phyloP scores from a whole-genome alignment of 2,329 filamentous ascomycete genomes.

The Teratosphaeria viscida region DNA sequence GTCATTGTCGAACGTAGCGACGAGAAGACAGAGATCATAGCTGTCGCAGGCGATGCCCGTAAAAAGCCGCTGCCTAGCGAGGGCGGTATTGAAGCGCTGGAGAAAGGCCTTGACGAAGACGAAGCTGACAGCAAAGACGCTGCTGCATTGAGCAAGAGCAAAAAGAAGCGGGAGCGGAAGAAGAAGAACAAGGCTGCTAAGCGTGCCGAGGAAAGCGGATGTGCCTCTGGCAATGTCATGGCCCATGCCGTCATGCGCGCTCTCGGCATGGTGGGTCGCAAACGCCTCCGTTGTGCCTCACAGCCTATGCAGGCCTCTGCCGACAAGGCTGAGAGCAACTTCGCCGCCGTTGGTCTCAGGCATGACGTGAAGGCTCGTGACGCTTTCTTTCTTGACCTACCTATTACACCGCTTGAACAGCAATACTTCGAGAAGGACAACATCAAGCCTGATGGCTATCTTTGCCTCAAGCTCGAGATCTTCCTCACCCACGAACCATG shows the following conservation, averaged over 20 bases:
- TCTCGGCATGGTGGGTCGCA: slow-evolving; percentile 68
- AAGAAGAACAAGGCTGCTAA: slow-evolving; percentile 4
- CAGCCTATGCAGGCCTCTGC: slow-evolving; percentile 18
- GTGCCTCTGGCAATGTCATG: slow-evolving; percentile 57
- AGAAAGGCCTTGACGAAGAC: slow-evolving; percentile 7
- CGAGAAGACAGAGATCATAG: slow-evolving; percentile 49
- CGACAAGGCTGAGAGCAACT: slow-evolving; percentile 22
- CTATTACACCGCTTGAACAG: slow-evolving; percentile 57
- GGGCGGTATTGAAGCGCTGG: slow-evolving; percentile 4
- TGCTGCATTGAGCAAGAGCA: not conserved
- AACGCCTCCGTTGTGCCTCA: slow-evolving; percentile 32
- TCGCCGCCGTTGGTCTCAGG: slow-evolving; percentile 23
- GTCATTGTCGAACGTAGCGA: slow-evolving; percentile 57
- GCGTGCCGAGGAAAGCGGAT: slow-evolving; percentile 5
- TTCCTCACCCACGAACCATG: slow-evolving; percentile 95
- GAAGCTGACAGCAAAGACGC: slow-evolving; percentile 5
- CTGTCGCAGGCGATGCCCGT: slow-evolving; percentile 66
- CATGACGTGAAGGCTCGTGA: slow-evolving; percentile 24
- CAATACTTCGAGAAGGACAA: slow-evolving; percentile 54
- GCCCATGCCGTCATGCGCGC: slow-evolving; percentile 68
- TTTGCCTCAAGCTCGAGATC: slow-evolving; percentile 86
- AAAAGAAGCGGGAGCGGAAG: slow-evolving; percentile 4
- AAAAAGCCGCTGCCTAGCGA: slow-evolving; percentile 40
- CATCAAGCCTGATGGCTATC: slow-evolving; percentile 66
- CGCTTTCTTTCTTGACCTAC: slow-evolving; percentile 57